Base-by-base conservation (phyloP, 305 asterid species). In the Coffea humblotiana region DNA sequence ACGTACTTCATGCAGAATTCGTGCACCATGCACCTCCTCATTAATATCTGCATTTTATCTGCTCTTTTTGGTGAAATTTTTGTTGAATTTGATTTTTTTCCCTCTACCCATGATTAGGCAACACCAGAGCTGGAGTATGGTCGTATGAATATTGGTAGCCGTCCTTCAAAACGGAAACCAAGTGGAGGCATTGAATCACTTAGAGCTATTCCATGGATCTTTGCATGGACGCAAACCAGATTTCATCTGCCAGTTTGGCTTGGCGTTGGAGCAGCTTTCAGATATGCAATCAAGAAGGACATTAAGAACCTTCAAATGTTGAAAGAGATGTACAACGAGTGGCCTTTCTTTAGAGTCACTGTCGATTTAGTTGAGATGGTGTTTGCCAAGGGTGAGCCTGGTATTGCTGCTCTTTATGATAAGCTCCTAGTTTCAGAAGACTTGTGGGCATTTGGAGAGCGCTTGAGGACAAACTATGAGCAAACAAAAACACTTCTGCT, bases 231-330 rank as follows among this genome's bases (percentile, higher is more conserved):
- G 0, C 92, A 89, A 56, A 89, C 92, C 12, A 87, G 92, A 79
- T 89, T 89, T 78, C 92, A 89, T 84, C 92, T 89, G 74, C 92
- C 92, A 0, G 92, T 89, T 79, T 89, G 92, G 92, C 92, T 89
- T 16, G 90, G 91, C 54, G 82, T 87, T 83, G 92, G 92, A 15
- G 92, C 89, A 64, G 92, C 90, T 49, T 89, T 87, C 80, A 86
- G 74, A 73, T 77, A 84, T 45, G 90, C 89, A 18, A 78, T 87
- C 72, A 18, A 87, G 76, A 87, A 87, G 84, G 92, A 89, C 78
- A 74, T 78, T 56, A 87, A 78, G 77, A 89, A 87, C 84, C 83
- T 89, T 32, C 85, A 80, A 80, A 87, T 87, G 87, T 79, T 89
- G 54, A 89, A 86, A 18, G 86, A 84, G 12, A 89, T 89, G 92